These are phyloP conservation scores for Apiotrichum mycotoxinovorans DNA, from an alignment of 1,284 basidiomycete species.

Conservation along the genomic window DNA sequence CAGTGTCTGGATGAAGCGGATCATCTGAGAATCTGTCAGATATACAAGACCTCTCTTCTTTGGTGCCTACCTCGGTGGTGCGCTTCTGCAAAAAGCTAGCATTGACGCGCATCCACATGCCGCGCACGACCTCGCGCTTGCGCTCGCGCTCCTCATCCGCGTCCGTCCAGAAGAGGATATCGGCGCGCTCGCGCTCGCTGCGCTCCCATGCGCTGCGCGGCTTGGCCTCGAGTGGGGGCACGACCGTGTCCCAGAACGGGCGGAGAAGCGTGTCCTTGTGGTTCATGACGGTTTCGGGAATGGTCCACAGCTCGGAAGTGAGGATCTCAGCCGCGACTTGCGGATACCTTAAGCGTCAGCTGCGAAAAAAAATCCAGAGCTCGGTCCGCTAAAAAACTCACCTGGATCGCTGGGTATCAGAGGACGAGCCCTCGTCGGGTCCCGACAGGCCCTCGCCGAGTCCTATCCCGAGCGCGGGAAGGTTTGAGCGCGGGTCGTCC, in stretches of 20 bases:
- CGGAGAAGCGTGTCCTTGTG: conserved; percentile 59
- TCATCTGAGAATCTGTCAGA: conserved; percentile 62
- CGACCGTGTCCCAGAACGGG: conserved; percentile 90
- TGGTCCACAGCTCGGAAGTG: conserved; percentile 90
- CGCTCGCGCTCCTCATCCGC: conserved; percentile 50
- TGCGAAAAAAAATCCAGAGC: too few species aligned
- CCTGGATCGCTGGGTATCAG: conserved; percentile 30
- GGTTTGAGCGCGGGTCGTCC: conserved; percentile 8
- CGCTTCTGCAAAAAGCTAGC: conserved; percentile 81
- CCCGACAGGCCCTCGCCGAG: conserved; percentile 32
- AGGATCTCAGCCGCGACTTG: conserved; percentile 93
- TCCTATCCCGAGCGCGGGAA: conserved; percentile 18
- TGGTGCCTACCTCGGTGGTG: conserved; percentile 76
- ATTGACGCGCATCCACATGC: conserved; percentile 74
- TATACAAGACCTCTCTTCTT: too few species aligned
- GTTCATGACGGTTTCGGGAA: conserved; percentile 82
- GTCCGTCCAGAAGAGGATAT: conserved; percentile 37
- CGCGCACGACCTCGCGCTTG: conserved; percentile 53
- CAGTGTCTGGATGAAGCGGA: conserved; percentile 81
- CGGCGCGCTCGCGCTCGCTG: conserved; percentile 42
- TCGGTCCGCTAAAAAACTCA: conserved; percentile 13
- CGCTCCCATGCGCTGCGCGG: conserved; percentile 24
- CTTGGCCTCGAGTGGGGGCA: conserved; percentile 49
- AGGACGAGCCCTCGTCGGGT: conserved; percentile 23
- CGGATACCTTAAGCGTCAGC: conserved; percentile 65